phyloP scores from a whole-genome alignment of 306 rosid genomes.

The Vicia sativa region DNA sequence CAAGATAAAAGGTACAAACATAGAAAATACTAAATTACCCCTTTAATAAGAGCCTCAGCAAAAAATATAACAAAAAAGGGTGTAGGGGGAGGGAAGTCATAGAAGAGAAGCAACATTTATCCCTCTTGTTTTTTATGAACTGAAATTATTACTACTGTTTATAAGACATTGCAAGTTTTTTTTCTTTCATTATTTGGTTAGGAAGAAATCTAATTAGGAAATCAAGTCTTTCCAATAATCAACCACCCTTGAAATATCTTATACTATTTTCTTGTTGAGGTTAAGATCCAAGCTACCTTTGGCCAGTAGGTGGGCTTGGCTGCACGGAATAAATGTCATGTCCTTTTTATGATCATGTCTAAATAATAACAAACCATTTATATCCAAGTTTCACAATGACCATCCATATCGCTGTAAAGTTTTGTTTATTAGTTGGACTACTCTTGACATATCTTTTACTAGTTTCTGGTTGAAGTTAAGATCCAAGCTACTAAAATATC shows the following conservation, averaged over 20 bases:
- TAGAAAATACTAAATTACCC: no score
- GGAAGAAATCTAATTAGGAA: background rate
- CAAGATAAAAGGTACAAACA: no score
- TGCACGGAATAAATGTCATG: background rate
- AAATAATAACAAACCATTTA: background rate
- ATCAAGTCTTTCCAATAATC: conserved; percentile 11
- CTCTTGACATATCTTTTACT: background rate
- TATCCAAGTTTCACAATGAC: conserved; percentile 16
- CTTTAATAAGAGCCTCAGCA: conserved; percentile 8
- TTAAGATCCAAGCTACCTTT: background rate
- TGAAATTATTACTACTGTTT: background rate
- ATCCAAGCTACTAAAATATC: conserved; percentile 20
- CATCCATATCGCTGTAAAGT: background rate
- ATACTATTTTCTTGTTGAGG: no score
- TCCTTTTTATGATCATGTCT: background rate
- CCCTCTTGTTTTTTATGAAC: conserved; percentile 2
- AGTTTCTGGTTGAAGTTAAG: conserved; percentile 10
- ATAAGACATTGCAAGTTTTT: conserved; percentile 9
- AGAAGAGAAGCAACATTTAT: conserved; percentile 25
- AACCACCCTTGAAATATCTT: background rate
- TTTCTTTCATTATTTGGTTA: conserved; percentile 4
- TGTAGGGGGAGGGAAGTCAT: background rate
- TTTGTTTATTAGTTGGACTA: background rate
- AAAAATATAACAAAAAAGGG: background rate
- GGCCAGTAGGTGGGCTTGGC: background rate